phyloP scores from a whole-genome alignment of 352 stramenopile species.

The Pythium aristosporum region DNA sequence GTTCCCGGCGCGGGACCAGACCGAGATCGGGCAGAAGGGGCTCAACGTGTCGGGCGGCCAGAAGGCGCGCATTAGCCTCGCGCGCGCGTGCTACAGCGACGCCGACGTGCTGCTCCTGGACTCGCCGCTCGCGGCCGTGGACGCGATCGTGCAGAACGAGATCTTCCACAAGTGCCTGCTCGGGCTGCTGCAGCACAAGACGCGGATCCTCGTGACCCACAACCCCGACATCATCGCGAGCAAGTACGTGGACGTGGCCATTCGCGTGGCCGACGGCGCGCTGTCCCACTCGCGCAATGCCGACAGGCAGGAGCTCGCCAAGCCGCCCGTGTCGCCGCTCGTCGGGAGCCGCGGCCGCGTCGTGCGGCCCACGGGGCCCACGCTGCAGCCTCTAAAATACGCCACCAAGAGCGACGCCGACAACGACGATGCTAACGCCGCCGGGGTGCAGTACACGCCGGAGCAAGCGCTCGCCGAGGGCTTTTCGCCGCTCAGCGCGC shows the following conservation, averaged over 20 bases:
- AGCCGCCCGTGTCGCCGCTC: slow-evolving; percentile 38
- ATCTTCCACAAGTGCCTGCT: slow-evolving; percentile 83
- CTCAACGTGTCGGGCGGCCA: slow-evolving; percentile 56
- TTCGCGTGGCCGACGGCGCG: slow-evolving; percentile 48
- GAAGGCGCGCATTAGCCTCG: slow-evolving; percentile 47
- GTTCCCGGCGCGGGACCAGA: slow-evolving; percentile 73
- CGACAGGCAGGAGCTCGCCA: slow-evolving; percentile 31
- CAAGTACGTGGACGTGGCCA: slow-evolving; percentile 55
- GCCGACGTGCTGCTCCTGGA: slow-evolving; percentile 77
- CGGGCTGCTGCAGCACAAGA: slow-evolving; percentile 63
- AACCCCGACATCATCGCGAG: slow-evolving; percentile 56
- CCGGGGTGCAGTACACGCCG: slow-evolving; percentile 30
- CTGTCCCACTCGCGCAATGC: slow-evolving; percentile 50
- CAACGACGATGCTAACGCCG: too few relatives aligned
- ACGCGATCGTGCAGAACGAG: slow-evolving; percentile 90
- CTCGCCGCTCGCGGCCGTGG: slow-evolving; percentile 86
- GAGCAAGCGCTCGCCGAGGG: slow-evolving; percentile 31
- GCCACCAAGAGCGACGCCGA: not conserved
- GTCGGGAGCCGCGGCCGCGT: slow-evolving; percentile 25
- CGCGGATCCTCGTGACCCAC: slow-evolving; percentile 68
- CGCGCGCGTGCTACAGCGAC: slow-evolving; percentile 54
- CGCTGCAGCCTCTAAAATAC: slow-evolving; percentile 4
- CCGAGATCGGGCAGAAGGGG: slow-evolving; percentile 50
- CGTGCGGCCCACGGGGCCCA: slow-evolving; percentile 2
- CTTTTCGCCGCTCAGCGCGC: slow-evolving; percentile 35